Evolutionary conservation across 208 protist genomes (phyloP), one percentile per base, ranked within the genome.

Genomic region (Trypanosoma platydactyli): DNA sequence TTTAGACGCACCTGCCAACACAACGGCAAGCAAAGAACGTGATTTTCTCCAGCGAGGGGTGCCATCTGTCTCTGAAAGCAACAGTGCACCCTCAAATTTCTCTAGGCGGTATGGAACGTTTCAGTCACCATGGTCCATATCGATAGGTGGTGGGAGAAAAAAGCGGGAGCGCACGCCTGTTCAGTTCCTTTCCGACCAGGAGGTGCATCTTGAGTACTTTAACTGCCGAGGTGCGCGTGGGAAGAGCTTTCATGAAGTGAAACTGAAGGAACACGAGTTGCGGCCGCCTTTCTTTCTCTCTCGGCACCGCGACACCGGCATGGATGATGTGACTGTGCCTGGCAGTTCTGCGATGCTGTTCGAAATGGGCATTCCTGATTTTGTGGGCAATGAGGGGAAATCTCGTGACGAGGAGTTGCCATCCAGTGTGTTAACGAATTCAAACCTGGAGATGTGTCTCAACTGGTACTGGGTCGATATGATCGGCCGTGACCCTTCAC

Each of bases 401-500:
- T 85, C 73, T 68, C 71, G 77, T 9, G 73, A 79, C 68, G 69
- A 77, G 40, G 57, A 65, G 44, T 54, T 63, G 3, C 40, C 20
- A 25, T 78, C 73, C 3, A 55, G 41, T 35, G 67, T 52, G 20
- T 83, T 73, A 4, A 59, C 55, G 45, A 71, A 56, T 38, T 90
- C 80, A 1, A 81, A 83, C 57, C 64, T 92, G 6, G 85, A 92
- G 77, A 80, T 89, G 76, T 92, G 80, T 67, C 74, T 92, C 7
- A 94, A 94, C 76, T 94, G 89, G 89, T 89, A 94, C 67, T 94
- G 85, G 84, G 77, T 94, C 52, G 89, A 92, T 51, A 84, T 94
- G 50, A 82, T 76, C 24, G 89, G 89, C 18, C 80, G 85, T 30
- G 89, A 94, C 62, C 48, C 72, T 4, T 76, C 67, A 49, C 68